Evolutionary conservation across 2,329 filamentous ascomycete genomes (phyloP), one percentile per base, ranked within the genome.

Genomic region (Ophiognomonia clavigignenti-juglandacearum): DNA sequence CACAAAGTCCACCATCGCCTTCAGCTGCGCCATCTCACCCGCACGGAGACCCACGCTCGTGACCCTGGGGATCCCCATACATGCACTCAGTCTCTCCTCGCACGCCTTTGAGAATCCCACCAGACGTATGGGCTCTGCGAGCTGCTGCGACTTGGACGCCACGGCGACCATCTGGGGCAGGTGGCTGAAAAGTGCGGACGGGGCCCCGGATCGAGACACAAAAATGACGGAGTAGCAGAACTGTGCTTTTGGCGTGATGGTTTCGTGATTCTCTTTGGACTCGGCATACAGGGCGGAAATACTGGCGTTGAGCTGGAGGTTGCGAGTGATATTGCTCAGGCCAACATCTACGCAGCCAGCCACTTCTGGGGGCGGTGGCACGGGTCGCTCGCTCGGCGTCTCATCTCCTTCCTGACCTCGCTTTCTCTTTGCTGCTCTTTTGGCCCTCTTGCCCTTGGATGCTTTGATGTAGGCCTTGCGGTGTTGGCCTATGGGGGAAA

Each of bases 401-500:
- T 56, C 50, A 18, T 52, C 54, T 48, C 49, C 32, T 48, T 50
- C 32, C 38, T 58, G 60, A 23, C 58, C 57, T 54, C 64, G 56
- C 43, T 65, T 66, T 38, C 68, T 70, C 56, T 78, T 78, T 47
- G 34, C 34, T 18, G 34, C 34, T 36, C 74, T 65, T 58, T 70
- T 78, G 38, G 64, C 68, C 34, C 80, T 69, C 56, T 79, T 84
- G 36, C 84, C 83, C 58, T 77, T 80, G 9, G 84, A 88, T 4
- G 73, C 68, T 14, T 65, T 68, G 31, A 72, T 60, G 56, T 85
- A 69, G 26, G 65, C 66, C 53, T 66, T 67, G 13, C 83, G 78
- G 61, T 88, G 69, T 45, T 78, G 71, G 1, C 84, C 84, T 13
- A 89, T 64, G 2, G 85, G 84, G 0, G 71, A 66, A 37, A 88